Evolutionary conservation across 495 filamentous ascomycete species (phyloP).

Genomic region (Daldinia caldariorum): DNA sequence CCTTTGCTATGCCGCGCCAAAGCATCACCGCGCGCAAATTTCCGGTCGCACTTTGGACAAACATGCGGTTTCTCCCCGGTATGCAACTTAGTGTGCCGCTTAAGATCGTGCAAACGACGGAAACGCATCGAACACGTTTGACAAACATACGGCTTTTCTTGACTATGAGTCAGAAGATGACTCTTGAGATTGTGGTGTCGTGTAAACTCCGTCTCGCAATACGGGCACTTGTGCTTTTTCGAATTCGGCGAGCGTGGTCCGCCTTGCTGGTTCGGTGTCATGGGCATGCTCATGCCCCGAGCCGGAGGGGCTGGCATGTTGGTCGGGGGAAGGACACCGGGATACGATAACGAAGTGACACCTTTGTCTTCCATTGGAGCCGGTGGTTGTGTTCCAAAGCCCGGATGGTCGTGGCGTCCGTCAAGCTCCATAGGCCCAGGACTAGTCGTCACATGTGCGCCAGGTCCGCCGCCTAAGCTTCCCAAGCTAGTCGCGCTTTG

Average conservation of each 20-base stretch:
- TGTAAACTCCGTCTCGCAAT: conserved; percentile 96
- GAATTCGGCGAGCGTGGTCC: conserved; percentile 67
- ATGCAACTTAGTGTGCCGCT: conserved; percentile 94
- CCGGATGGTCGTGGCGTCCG: conserved; percentile 44
- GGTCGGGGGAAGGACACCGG: conserved; percentile 51
- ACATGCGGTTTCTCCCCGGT: conserved; percentile 96
- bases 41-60: conserved; percentile 90
- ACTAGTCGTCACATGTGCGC: conserved; percentile 52
- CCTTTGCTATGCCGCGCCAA: conserved; percentile 95
- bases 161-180: conserved; percentile 95
- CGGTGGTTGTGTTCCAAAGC: conserved; percentile 54
- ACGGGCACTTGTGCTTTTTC: conserved; percentile 95
- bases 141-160: conserved; percentile 97
- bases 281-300: conserved; percentile 80
- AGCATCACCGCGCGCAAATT: conserved; percentile 95
- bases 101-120: conserved; percentile 91
- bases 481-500: conserved; percentile 52
- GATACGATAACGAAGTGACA: conserved; percentile 57
- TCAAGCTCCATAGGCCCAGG: conserved; percentile 59
- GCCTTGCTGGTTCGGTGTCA: conserved; percentile 65
- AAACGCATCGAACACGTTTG: conserved; percentile 90
- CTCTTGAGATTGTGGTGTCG: conserved; percentile 99
- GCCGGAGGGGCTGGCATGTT: conserved; percentile 56
- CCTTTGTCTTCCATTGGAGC: conserved; percentile 62
- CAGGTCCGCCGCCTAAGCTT: conserved; percentile 49